Evolutionary conservation across 2,329 filamentous ascomycete genomes (phyloP), one percentile per base, ranked within the genome.

Genomic region (Neofusicoccum umdonicola): DNA sequence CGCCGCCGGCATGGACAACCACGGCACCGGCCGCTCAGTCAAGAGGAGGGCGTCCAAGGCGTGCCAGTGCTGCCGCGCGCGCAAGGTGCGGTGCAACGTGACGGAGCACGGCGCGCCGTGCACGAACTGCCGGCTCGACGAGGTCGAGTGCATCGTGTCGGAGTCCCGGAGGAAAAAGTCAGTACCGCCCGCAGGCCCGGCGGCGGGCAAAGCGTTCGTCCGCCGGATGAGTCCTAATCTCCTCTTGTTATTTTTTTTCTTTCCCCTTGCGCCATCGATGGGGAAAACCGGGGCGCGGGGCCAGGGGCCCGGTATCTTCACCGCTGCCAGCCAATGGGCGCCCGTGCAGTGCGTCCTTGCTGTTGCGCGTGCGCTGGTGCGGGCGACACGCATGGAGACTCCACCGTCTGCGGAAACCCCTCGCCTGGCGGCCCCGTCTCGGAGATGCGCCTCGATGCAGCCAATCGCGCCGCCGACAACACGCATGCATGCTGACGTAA

Each of bases 41-140:
- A 97, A 97, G 80, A 86, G 93, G 72, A 87, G 93, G 73, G 93
- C 93, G n/a, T 92, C 93, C 9, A 91, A 94, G 71, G 93, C 93
- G 17, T 97, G 93, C 76, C 91, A 92, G 67, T 92, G 90, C 71
- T 97, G 93, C 79, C 87, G 93, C 71, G 88, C 90, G 65, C 88
- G 93, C 74, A 97, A 97, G 77, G 93, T 97, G 47, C 87, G 93
- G 65, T 97, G 93, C 81, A 93, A 97, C 80, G 93, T 97, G 64
- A 92, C 95, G 66, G 92, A 96, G 77, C 86, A 87, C 76, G 90
- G 90, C 56, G 89, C 89, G 48, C 92, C 92, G 1, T 96, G 92
- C 77, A 93, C 91, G 64, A 96, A 96, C 78, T 96, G 92, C 79
- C 84, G 91, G 68, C 86, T 90, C 80, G 90, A 92, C 76, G 88